Conservation (phyloP, 1,284 basidiomycete genomes). For the Rhodotorula sp. region DNA sequence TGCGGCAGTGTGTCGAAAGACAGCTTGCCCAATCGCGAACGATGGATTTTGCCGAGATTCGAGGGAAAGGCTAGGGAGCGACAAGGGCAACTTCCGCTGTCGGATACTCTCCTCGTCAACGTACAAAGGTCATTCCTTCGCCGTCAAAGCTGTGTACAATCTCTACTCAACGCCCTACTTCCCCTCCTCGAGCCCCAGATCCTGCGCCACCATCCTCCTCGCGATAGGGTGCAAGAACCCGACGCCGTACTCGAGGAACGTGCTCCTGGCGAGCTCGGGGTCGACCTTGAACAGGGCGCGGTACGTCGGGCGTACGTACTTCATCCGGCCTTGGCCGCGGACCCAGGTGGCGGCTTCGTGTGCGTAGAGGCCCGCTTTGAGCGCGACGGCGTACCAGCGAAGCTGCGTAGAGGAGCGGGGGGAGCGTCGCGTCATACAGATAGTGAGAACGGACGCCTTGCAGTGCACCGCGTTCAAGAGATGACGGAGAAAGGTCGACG, state of each 20-base stretch:
- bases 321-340: conserved; percentile 19
- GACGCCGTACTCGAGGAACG: conserved; percentile 50
- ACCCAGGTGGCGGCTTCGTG: conserved; percentile 42
- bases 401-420: conserved; percentile 3
- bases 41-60: no score
- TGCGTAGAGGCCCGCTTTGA: conserved; percentile 57
- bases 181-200: conserved; percentile 7
- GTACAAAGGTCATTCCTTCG: no score
- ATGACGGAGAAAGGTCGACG: conserved; percentile 59
- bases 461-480: no score
- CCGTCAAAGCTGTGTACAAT: no score
- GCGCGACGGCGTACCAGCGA: conserved; percentile 47
- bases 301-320: conserved; percentile 59
- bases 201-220: conserved; percentile 62
- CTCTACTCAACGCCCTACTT: no score
- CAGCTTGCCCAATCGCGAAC: no score
- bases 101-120: no score
- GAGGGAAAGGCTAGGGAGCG: no score
- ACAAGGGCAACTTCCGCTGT: no score
- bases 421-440: no score
- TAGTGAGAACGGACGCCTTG: neutral
- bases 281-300: conserved; percentile 58
- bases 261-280: conserved; percentile 61
- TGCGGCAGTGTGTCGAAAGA: no score
- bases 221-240: conserved; percentile 75